Conservation (phyloP, 2,329 filamentous ascomycete species). For the Ascochyta lentis region DNA sequence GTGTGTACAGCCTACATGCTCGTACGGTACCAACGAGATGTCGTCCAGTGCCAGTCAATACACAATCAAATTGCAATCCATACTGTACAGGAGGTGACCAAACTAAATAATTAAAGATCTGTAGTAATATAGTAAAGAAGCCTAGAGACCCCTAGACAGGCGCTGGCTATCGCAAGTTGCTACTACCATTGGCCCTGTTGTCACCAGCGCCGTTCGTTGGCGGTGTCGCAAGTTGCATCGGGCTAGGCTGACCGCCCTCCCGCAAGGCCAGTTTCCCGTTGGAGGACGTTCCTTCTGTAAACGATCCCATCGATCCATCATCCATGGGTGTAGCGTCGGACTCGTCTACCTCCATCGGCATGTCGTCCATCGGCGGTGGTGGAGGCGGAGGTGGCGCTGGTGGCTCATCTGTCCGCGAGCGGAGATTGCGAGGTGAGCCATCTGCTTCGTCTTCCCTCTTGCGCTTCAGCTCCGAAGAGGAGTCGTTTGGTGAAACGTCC, state of each 20-base stretch:
- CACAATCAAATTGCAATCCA: neutral
- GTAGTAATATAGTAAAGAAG: constrained; percentile 12
- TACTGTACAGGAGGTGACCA: neutral
- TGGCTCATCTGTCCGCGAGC: constrained; percentile 43
- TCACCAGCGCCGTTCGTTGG: constrained; percentile 43
- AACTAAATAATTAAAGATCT: constrained; percentile 11
- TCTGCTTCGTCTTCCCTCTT: constrained; percentile 46
- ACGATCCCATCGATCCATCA: constrained; percentile 22
- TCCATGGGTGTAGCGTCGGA: constrained; percentile 34
- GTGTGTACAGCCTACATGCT: no score
- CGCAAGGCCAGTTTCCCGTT: constrained; percentile 14
- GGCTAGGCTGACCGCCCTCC: constrained; percentile 34
- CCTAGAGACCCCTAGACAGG: neutral
- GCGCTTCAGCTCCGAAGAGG: constrained; percentile 44
- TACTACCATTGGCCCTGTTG: constrained; percentile 10
- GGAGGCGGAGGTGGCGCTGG: constrained; percentile 52
- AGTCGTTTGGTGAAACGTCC: constrained; percentile 35
- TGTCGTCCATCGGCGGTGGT: constrained; percentile 50
- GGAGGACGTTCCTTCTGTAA: constrained; percentile 1
- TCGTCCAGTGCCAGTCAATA: neutral
- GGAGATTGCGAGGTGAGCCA: constrained; percentile 42
- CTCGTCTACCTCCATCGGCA: constrained; percentile 35
- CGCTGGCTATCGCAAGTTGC: constrained; percentile 1
- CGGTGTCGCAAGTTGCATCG: constrained; percentile 55
- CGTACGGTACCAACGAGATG: neutral